These are phyloP conservation scores for Vigna unguiculata DNA, from an alignment of 306 rosid genomes.

Conservation along the genomic window DNA sequence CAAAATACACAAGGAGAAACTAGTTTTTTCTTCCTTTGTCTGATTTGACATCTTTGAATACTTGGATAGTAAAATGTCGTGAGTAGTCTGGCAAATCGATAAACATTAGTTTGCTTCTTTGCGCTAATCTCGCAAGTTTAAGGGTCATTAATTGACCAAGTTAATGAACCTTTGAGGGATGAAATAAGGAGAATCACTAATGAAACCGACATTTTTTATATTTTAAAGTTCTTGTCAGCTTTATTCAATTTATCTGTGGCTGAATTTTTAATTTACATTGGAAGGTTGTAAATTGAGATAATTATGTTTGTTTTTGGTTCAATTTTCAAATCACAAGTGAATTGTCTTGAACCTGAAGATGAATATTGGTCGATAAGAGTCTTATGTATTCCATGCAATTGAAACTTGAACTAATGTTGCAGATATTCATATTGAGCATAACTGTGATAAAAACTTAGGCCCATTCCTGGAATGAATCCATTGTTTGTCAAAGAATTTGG, in stretches of 20 bases:
- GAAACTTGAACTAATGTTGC: slow-evolving; percentile 30
- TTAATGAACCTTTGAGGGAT: background rate
- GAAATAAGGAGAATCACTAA: background rate
- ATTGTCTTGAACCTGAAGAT: background rate
- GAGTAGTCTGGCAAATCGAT: slow-evolving; percentile 1
- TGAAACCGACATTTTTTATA: background rate
- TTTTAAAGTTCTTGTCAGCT: background rate
- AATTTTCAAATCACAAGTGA: slow-evolving; percentile 8
- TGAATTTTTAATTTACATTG: slow-evolving; percentile 24
- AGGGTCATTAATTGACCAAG: background rate
- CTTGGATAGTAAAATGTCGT: background rate
- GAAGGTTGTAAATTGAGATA: background rate
- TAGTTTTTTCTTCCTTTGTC: slow-evolving; percentile 12
- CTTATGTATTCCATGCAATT: slow-evolving; percentile 9
- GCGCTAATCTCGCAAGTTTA: background rate
- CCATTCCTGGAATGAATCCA: slow-evolving; percentile 35
- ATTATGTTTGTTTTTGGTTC: background rate
- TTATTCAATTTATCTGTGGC: background rate
- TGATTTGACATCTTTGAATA: slow-evolving; percentile 27
- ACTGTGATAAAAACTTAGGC: slow-evolving; percentile 24
- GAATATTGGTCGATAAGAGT: background rate
- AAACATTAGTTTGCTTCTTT: background rate
- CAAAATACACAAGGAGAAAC: background rate
- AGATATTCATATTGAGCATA: slow-evolving; percentile 15
- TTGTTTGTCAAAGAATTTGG: slow-evolving; percentile 6